Evolutionary conservation across 768 basidiomycete genomes (phyloP).

Genomic region (Naganishia randhawae): DNA sequence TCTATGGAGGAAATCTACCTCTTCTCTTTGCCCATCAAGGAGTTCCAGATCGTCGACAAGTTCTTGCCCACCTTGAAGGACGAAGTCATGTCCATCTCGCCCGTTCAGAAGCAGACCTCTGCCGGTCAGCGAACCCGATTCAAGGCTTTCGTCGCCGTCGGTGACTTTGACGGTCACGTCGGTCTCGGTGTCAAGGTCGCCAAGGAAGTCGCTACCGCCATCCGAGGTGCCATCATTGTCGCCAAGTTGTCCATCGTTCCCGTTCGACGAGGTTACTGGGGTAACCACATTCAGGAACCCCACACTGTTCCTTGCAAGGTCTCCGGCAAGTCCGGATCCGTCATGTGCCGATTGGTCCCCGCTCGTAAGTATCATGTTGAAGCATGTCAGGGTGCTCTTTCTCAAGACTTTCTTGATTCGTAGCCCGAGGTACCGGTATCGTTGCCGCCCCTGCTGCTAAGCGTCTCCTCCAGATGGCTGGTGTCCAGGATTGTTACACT

Average conservation of each 20-base stretch:
- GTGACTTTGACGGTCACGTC: constrained; percentile 97
- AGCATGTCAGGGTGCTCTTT: background rate
- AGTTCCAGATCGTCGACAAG: constrained; percentile 98
- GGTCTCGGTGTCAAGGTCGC: constrained; percentile 99
- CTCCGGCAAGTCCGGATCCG: constrained; percentile 95
- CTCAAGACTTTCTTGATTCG: background rate
- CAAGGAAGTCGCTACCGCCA: constrained; percentile 99
- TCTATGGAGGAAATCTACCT: constrained; percentile 99
- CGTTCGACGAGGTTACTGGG: constrained; percentile 99
- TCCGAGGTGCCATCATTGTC: constrained; percentile 97
- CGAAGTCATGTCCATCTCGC: constrained; percentile 97
- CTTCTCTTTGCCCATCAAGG: constrained; percentile 99
- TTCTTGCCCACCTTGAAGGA: constrained; percentile 99
- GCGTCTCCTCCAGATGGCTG: constrained; percentile 93
- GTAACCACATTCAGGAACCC: constrained; percentile 95
- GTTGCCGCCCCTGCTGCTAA: constrained; percentile 97
- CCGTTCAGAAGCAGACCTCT: constrained; percentile 99
- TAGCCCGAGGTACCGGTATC: constrained; percentile 91
- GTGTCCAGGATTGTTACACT: constrained; percentile 96
- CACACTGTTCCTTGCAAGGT: constrained; percentile 99
- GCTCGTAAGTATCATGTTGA: constrained; percentile 56
- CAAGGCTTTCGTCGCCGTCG: constrained; percentile 99
- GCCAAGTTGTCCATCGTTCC: constrained; percentile 98
- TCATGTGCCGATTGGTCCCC: constrained; percentile 98
- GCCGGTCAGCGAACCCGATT: constrained; percentile 99